Base-by-base conservation (phyloP, 257 asterid species). In the Mentha longifolia region DNA sequence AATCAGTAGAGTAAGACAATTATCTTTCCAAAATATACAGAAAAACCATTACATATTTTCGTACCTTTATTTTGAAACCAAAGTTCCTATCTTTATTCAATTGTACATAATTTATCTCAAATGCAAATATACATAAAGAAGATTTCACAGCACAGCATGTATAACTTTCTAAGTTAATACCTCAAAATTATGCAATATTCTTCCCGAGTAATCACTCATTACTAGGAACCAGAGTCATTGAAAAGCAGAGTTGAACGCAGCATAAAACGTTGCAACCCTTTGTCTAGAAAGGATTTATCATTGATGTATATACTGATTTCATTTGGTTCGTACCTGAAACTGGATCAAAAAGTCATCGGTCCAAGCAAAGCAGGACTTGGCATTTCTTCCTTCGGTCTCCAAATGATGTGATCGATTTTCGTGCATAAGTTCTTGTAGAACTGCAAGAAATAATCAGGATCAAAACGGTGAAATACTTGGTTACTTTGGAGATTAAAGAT, bases 341-440 rank as follows among this genome's bases (percentile, higher is more conserved):
- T 54, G 80, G 85, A 77, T 89, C 95, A 85, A 79, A 81, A 77
- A 80, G 89, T 76, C 89, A 76, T 80, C 59, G 88, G 72, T 77
- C 76, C 68, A 71, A 83, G 85, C 68, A 85, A 73, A 76, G 73
- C 77, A 58, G 83, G 47, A 63, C 57, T 65, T 33, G 82, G 33
- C 79, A 46, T 83, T 15, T 85, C 84, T 64, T 84, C 92, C 82
- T 79, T 85, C 30, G 93, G 82, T 80, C 85, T 90, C 96, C 95
- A 93, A 60, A 93, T 90, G 50, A 88, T 72, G 37, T 77, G 61
- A 33, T 81, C 88, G 62, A 93, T 79, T 59, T 49, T 78, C 9
- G 74, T 62, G 67, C 94, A 90, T 8, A 93, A 86, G 68, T 75
- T 87, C 83, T 90, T 93, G 88, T 93, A 93, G 80, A 93, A 93